Evolutionary conservation across 2,329 filamentous ascomycete genomes (phyloP).

Genomic region (Phymatotrichopsis omnivora): DNA sequence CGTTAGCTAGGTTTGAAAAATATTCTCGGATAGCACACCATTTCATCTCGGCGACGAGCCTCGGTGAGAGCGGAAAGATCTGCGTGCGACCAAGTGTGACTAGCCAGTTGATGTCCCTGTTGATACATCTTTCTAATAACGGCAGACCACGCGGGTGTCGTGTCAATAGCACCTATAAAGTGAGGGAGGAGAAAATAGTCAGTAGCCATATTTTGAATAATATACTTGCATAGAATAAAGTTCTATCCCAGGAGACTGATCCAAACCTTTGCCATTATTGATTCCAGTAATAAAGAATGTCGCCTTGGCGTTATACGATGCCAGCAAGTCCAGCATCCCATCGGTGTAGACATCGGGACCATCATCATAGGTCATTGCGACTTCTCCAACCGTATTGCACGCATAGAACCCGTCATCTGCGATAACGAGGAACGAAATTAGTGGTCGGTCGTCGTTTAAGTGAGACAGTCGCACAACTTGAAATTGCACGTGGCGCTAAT

Average conservation of each 20-base stretch:
- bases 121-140: slow-evolving; percentile 41
- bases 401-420: slow-evolving; percentile 13
- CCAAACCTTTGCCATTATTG: slow-evolving; percentile 20
- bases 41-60: slow-evolving; percentile 37
- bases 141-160: slow-evolving; percentile 34
- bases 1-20: not conserved
- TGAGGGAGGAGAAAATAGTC: too few relatives aligned
- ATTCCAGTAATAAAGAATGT: slow-evolving; percentile 40
- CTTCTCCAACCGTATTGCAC: not conserved
- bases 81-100: slow-evolving; percentile 46
- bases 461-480: too few relatives aligned
- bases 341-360: slow-evolving; percentile 20
- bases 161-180: slow-evolving; percentile 37
- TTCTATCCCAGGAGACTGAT: too few relatives aligned
- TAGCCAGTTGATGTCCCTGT: slow-evolving; percentile 46
- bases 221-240: too few relatives aligned
- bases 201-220: too few relatives aligned
- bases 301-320: slow-evolving; percentile 12
- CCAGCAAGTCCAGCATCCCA: slow-evolving; percentile 41
- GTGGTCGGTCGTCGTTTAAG: too few relatives aligned
- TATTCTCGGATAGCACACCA: slow-evolving; percentile 33
- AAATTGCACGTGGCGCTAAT: too few relatives aligned
- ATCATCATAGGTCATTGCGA: slow-evolving; percentile 36
- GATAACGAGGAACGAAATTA: not conserved
- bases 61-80: slow-evolving; percentile 36